A percentile compares a stretch with the other conserved stretches of the same genome.
phyloP scores from a whole-genome alignment of 2,329 filamentous ascomycete genomes.

The Fusarium sp. region DNA sequence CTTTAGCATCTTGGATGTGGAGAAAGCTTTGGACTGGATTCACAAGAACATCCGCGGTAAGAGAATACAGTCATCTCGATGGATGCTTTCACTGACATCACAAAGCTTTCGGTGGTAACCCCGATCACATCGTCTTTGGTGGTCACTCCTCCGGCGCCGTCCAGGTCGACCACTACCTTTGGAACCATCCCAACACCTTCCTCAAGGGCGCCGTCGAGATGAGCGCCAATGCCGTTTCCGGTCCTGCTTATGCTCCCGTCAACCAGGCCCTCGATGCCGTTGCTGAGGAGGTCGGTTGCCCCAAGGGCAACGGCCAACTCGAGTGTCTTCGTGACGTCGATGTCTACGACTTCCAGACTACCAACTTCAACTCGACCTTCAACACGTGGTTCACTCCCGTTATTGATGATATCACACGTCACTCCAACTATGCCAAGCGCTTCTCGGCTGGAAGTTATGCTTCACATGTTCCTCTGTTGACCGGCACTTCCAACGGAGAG shows the following conservation, averaged over 20 bases:
- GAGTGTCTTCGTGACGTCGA: constrained; percentile 53
- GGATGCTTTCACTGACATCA: neutral
- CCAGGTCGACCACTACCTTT: constrained; percentile 57
- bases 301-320: constrained; percentile 47
- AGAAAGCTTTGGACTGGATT: constrained; percentile 45
- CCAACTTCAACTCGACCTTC: constrained; percentile 49
- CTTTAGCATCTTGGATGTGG: constrained; percentile 43
- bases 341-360: constrained; percentile 36
- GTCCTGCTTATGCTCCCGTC: constrained; percentile 53
- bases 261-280: constrained; percentile 54
- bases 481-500: constrained; percentile 52
- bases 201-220: constrained; percentile 55
- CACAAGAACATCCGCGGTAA: constrained; percentile 41
- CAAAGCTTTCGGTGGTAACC: constrained; percentile 57
- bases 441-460: constrained; percentile 44
- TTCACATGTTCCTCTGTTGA: constrained; percentile 51
- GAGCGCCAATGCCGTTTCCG: constrained; percentile 57
- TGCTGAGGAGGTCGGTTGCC: constrained; percentile 53
- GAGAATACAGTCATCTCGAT: neutral
- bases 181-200: constrained; percentile 54
- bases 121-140: constrained; percentile 59
- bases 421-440: constrained; percentile 46
- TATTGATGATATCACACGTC: constrained; percentile 51
- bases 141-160: constrained; percentile 55
- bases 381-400: constrained; percentile 57